Base-by-base conservation (phyloP, 257 asterid genomes). In the Fraxinus americana region DNA sequence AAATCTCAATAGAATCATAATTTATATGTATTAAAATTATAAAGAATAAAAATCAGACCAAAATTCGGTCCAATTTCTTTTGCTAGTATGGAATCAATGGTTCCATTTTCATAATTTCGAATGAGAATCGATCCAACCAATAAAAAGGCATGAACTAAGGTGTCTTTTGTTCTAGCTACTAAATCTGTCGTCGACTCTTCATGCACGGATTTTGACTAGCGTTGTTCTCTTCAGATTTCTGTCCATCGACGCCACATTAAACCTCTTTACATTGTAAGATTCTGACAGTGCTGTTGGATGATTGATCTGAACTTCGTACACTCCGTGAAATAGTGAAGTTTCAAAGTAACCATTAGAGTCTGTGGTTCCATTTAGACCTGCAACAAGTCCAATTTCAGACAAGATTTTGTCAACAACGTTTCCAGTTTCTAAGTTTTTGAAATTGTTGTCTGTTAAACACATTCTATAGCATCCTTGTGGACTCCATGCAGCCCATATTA, bases 381-480 rank as follows among this genome's bases (percentile, higher is more conserved):
- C 69, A 9, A 6, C 75, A 8, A 59, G 81, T 21, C 48, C 52
- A 67, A 77, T 72, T 57, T 76, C 36, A 1, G 1, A 1, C 2
- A 74, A 41, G 12, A 81, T 54, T 43, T 41, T 85, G 71, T 91
- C 97, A 0, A 91, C 92, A 2, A 85, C 92, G 35, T 87, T 27
- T 3, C 93, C 93, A 0, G 97, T 88, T 0, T 87, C 80, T 11
- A 91, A 73, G 76, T 91, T 90, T 0, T 17, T 78, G 80, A 92
- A 92, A 76, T 86, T 85, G 57, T 80, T 82, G 48, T 92, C 97
- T 0, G 91, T 89, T 75, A 90, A 79, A 75, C 96, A 92, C 97
- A 92, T 92, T 29, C 70, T 27, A 36, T 88, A 87, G 81, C 97
- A 91, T 30, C 88, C 90, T 5, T 61, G n/a, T 0, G 97, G 91